A percentile compares a stretch with the other conserved stretches of the same genome.
phyloP scores from a whole-genome alignment of 495 filamentous ascomycete species.

The Cercophora newfieldiana region DNA sequence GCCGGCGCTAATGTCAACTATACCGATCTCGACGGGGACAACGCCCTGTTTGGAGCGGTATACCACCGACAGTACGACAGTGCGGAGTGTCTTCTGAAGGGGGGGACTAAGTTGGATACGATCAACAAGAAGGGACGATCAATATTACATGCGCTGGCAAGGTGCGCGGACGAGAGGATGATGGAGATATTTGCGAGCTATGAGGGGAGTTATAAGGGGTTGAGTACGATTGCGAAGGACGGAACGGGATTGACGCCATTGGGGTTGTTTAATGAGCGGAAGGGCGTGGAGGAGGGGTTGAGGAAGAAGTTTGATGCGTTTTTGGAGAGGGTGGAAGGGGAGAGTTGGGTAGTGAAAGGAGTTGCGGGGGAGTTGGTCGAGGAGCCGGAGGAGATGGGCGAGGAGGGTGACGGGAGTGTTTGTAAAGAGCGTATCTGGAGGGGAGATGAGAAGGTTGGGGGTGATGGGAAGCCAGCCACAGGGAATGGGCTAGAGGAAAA shows the following conservation, averaged over 20 bases:
- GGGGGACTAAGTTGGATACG: constrained; percentile 13
- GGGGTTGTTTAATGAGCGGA: constrained; percentile 4
- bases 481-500: too few relatives aligned
- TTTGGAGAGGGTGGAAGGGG: constrained; percentile 9
- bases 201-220: neutral
- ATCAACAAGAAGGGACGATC: neutral
- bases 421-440: too few relatives aligned
- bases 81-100: neutral
- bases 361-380: too few relatives aligned
- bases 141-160: constrained; percentile 4
- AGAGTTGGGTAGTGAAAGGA: too few relatives aligned
- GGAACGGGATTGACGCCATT: neutral
- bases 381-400: neutral
- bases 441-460: too few relatives aligned
- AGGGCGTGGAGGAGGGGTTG: neutral
- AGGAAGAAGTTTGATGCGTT: constrained; percentile 6
- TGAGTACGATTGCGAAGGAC: constrained; percentile 1
- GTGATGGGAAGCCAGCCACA: too few relatives aligned
- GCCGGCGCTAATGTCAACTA: neutral
- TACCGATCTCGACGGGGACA: neutral
- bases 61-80: neutral
- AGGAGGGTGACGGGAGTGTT: neutral
- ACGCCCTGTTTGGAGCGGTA: neutral
- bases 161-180: constrained; percentile 1
- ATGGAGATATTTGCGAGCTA: neutral